Percentiles rank a stretch among this genome's conserved stretches.
phyloP scores from a whole-genome alignment of 2,329 filamentous ascomycete genomes.

The Diaporthe helianthi region DNA sequence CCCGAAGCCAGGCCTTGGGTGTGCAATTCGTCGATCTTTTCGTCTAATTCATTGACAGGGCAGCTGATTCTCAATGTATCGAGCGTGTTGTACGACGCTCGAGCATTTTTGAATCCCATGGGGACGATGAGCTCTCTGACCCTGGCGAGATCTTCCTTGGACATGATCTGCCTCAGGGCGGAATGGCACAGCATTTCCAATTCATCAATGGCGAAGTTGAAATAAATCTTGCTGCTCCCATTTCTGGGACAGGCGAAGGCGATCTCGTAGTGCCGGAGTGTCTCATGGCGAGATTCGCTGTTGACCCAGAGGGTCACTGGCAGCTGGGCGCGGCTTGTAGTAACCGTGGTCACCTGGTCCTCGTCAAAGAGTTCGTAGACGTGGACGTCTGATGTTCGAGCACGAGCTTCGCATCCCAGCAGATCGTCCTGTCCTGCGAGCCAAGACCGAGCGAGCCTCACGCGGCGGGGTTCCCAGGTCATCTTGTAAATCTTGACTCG shows the following conservation, averaged over 20 bases:
- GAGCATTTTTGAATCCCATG: background rate
- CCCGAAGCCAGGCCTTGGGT: background rate
- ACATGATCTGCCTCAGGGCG: background rate
- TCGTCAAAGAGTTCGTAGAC: background rate
- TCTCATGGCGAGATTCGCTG: background rate
- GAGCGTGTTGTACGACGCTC: background rate
- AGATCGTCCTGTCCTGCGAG: background rate
- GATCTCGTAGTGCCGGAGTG: background rate
- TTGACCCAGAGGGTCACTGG: background rate
- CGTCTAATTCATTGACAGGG: background rate
- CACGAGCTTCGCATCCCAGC: background rate
- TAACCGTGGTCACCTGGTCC: background rate
- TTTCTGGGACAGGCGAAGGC: background rate
- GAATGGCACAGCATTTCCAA: background rate
- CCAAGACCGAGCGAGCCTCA: background rate
- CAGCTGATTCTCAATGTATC: background rate
- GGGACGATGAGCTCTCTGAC: background rate
- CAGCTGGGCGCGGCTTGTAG: background rate
- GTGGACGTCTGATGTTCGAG: background rate
- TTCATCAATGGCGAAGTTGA: background rate
- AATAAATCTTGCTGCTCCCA: background rate
- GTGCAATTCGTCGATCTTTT: background rate
- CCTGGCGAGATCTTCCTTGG: background rate
- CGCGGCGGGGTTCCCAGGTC: background rate
- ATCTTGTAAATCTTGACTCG: constrained; percentile 9